Base-by-base conservation (phyloP, 257 asterid genomes). In the Cynanchum wilfordii region DNA sequence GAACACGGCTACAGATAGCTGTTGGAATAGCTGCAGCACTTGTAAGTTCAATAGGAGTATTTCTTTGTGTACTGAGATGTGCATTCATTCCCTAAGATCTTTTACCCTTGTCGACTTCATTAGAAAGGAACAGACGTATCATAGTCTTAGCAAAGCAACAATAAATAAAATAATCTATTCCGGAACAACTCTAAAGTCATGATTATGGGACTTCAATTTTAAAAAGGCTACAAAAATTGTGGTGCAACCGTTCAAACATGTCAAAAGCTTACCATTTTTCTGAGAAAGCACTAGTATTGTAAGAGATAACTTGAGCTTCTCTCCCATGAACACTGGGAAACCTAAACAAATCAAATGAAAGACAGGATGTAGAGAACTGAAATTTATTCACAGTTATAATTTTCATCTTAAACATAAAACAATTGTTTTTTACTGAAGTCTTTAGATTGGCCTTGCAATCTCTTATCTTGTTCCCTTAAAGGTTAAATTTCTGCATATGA, bases 11-110 rank as follows among this genome's bases (percentile, higher is more conserved):
- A 57, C 92, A 86, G 69, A 91, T 93, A 74, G 88, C 90, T 45
- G 68, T 85, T 44, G 89, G 97, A 71, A 68, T 93, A 36, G 92
- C 97, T 68, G 96, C 98, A 78, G 98, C 98, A 62, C 70, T 93
- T 89, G 97, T 93, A 78, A 82, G 91, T 83, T 76, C 16, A 11
- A 16, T 20, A 76, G 74, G 59, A 17, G 74, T 78, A 38, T 54
- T 77, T 68, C 30, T 6, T 19, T 44, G n/a, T 47, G 63, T 60
- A 30, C 36, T 60, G 19, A 2, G 44, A 60, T 5, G 67, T 30
- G 44, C 44, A 60, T 15, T 60, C 12, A 36, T 50, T 47, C 38
- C 33, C 29, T 17, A 54, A n/a, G 33, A 12, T 36, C n/a, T 54
- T 22, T 22, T 70, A 22, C 30, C 30, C 49, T 17, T 22, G 40